Evolutionary conservation across 345 rosid species (phyloP).

Genomic region (Gossypium bickii): DNA sequence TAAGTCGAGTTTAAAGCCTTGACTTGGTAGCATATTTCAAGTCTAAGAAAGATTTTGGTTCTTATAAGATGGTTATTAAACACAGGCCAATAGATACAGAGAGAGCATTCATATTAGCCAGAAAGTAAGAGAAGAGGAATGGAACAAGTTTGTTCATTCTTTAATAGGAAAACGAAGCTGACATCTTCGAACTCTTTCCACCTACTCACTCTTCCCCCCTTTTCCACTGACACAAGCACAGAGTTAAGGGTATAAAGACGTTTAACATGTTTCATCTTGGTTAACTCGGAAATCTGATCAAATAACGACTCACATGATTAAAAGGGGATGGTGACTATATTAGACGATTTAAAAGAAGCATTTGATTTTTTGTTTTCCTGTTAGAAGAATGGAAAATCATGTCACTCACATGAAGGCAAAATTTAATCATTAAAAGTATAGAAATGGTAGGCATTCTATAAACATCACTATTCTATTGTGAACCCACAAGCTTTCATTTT

Average conservation of each 20-base stretch:
- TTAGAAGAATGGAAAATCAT: slow-evolving; percentile 6
- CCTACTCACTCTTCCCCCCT: neutral
- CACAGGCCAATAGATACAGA: neutral
- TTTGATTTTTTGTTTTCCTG: neutral
- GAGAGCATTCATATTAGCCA: neutral
- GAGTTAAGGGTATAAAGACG: neutral
- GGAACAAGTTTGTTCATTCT: neutral
- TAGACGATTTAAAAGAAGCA: neutral
- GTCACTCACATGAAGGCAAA: too few relatives aligned
- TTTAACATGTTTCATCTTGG: neutral
- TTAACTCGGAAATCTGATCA: neutral
- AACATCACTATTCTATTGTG: neutral
- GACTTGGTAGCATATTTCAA: neutral
- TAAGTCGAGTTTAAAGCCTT: neutral
- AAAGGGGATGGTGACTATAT: neutral
- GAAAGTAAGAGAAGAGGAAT: neutral
- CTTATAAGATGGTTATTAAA: neutral
- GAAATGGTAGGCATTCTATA: neutral
- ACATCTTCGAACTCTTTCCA: neutral
- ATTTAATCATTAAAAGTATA: neutral
- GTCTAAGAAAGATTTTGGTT: neutral
- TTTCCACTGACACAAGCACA: neutral
- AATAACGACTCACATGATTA: neutral
- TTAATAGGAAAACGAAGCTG: neutral
- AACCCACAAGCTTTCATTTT: neutral